Conservation (phyloP, 345 rosid genomes). For the Brassica juncea region DNA sequence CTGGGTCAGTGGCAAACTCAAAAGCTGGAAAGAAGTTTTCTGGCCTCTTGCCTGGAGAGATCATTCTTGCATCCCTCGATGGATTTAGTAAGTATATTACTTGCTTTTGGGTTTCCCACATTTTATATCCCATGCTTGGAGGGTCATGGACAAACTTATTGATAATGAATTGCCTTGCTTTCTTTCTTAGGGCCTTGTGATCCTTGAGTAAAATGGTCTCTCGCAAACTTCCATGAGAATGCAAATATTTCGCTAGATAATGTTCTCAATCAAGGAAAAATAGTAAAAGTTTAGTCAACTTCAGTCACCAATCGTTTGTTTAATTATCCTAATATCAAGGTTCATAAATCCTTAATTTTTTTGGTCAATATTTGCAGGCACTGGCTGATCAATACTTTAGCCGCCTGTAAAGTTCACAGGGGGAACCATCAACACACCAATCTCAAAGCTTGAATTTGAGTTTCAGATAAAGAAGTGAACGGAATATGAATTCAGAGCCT, state of each 20-base stretch:
- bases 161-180: background rate
- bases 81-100: conserved; percentile 74
- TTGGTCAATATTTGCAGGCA: background rate
- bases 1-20: conserved; percentile 83
- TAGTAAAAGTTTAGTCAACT: no score
- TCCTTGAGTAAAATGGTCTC: no score
- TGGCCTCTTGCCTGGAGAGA: conserved; percentile 83
- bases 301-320: no score
- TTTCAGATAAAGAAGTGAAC: background rate
- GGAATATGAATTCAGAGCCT: background rate
- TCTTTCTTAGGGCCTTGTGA: background rate
- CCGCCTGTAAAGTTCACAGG: background rate
- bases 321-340: no score
- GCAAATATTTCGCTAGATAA: no score
- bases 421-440: background rate
- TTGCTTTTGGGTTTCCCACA: background rate
- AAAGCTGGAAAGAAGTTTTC: conserved; percentile 77
- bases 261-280: no score
- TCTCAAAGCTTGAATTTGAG: background rate
- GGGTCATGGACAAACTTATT: background rate
- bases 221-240: no score
- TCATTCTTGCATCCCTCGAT: conserved; percentile 90
- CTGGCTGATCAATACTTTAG: background rate
- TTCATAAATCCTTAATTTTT: no score
- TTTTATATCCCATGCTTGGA: background rate